Percentiles rank a stretch among this genome's conserved stretches.
Conservation (phyloP, 2,329 filamentous ascomycete genomes). For the Didymella segeticola region DNA sequence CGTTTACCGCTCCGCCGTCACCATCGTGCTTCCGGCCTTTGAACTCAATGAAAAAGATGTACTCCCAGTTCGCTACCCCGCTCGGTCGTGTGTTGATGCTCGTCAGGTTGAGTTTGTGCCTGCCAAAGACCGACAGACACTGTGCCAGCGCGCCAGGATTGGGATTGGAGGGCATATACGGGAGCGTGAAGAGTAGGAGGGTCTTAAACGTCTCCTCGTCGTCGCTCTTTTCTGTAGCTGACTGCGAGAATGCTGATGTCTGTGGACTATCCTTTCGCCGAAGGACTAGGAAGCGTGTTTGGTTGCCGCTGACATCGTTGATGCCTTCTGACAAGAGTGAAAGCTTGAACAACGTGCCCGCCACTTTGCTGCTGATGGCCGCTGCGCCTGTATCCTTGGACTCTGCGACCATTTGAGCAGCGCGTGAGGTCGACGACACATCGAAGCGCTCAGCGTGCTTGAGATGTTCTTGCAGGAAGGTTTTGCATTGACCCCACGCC, state of each 20-base stretch:
- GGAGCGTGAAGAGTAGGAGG: slow-evolving; percentile 75
- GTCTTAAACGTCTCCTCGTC: slow-evolving; percentile 62
- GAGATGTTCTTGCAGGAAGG: slow-evolving; percentile 74
- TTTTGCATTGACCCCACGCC: slow-evolving; percentile 88
- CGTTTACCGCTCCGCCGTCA: slow-evolving; percentile 62
- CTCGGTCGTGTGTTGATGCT: slow-evolving; percentile 89
- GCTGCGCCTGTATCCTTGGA: slow-evolving; percentile 69
- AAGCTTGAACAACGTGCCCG: slow-evolving; percentile 71
- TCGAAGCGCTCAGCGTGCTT: slow-evolving; percentile 81
- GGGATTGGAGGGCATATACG: slow-evolving; percentile 81
- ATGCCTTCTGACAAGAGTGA: slow-evolving; percentile 73
- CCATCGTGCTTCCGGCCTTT: slow-evolving; percentile 70
- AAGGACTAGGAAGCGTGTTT: slow-evolving; percentile 79
- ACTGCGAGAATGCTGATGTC: neutral
- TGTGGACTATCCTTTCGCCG: slow-evolving; percentile 34
- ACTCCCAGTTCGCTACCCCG: slow-evolving; percentile 78
- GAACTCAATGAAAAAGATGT: slow-evolving; percentile 95
- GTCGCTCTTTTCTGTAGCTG: neutral
- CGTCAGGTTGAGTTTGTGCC: slow-evolving; percentile 78
- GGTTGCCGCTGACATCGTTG: slow-evolving; percentile 77
- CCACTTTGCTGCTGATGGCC: slow-evolving; percentile 79
- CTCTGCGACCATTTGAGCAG: slow-evolving; percentile 75
- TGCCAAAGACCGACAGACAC: slow-evolving; percentile 79
- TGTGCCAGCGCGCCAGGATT: slow-evolving; percentile 83
- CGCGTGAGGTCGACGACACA: slow-evolving; percentile 83